Conservation (phyloP, 306 rosid genomes). For the Biancaea sappan region DNA sequence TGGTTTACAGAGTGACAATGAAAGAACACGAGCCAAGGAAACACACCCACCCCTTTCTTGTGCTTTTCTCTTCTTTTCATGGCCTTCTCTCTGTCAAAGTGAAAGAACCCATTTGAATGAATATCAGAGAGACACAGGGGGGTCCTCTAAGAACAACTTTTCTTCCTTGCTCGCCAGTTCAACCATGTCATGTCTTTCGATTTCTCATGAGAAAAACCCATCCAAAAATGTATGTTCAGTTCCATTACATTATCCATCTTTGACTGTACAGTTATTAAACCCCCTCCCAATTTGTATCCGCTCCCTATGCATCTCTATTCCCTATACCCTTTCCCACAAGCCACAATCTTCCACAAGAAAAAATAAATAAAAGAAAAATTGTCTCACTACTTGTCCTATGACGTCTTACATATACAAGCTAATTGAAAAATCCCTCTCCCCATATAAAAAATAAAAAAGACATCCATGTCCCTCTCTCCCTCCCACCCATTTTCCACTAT, state of each 20-base stretch:
- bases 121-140: constrained; percentile 24
- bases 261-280: constrained; percentile 47
- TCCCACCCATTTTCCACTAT: constrained; percentile 12
- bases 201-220: constrained; percentile 22
- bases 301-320: constrained; percentile 35
- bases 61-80: constrained; percentile 55
- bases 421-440: constrained; percentile 26
- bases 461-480: constrained; percentile 6
- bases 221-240: constrained; percentile 41
- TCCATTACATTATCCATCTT: constrained; percentile 46
- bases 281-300: constrained; percentile 36
- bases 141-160: constrained; percentile 39
- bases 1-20: constrained; percentile 40
- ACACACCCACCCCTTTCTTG: constrained; percentile 37
- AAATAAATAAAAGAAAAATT: constrained; percentile 20
- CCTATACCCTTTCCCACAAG: constrained; percentile 45
- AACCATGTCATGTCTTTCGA: constrained; percentile 33
- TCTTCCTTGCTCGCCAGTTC: constrained; percentile 45
- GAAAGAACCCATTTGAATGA: constrained; percentile 47
- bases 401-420: constrained; percentile 39
- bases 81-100: constrained; percentile 50
- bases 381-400: constrained; percentile 38
- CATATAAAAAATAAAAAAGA: constrained; percentile 20
- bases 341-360: constrained; percentile 38
- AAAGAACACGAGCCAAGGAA: constrained; percentile 49